Conservation (phyloP, 371 early-diverging fungal genomes). For the Actinomortierella ambigua region DNA sequence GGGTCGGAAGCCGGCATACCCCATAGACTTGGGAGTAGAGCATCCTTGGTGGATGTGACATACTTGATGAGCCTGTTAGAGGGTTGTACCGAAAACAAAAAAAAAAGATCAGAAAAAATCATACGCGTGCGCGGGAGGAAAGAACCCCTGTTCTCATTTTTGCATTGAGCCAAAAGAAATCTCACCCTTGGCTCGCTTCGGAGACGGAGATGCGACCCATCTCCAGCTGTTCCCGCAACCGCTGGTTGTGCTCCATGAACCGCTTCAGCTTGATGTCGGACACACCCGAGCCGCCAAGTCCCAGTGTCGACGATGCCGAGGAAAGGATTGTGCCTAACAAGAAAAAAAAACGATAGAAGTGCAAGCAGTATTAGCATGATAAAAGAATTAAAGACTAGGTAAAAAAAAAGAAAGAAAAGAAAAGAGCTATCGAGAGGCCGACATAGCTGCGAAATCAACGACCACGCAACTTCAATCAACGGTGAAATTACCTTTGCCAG, state of each 20-base stretch:
- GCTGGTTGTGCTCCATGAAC: conserved; percentile 76
- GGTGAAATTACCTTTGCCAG: too few relatives aligned
- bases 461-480: too few relatives aligned
- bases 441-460: too few relatives aligned
- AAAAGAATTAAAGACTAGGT: too few relatives aligned
- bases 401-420: too few relatives aligned
- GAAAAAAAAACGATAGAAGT: too few relatives aligned
- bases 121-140: neutral
- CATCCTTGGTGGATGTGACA: conserved; percentile 68
- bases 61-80: conserved; percentile 57
- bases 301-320: neutral
- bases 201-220: conserved; percentile 80
- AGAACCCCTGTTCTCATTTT: too few relatives aligned
- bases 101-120: conserved; percentile 2
- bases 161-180: neutral
- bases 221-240: conserved; percentile 83
- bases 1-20: conserved; percentile 53
- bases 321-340: too few relatives aligned
- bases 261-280: conserved; percentile 78
- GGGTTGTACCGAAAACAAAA: conserved; percentile 16
- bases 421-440: too few relatives aligned
- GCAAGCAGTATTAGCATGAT: too few relatives aligned
- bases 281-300: conserved; percentile 32
- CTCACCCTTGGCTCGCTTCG: conserved; percentile 71
- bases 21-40: conserved; percentile 81